Conservation (phyloP, 2,329 filamentous ascomycete species). For the Neoscytalidium dimidiatum region DNA sequence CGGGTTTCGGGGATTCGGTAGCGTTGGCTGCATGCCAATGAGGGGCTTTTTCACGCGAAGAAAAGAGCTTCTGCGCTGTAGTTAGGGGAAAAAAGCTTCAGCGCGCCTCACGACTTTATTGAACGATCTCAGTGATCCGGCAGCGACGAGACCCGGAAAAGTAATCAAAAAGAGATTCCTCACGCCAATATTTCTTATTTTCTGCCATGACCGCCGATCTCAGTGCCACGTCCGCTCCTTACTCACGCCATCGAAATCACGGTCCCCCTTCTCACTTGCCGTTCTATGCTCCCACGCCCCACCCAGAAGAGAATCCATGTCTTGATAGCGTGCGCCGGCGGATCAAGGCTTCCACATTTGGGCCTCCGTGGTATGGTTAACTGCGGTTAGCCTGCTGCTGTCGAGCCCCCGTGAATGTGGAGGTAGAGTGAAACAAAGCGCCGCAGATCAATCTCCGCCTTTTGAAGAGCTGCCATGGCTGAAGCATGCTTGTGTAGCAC, state of each 20-base stretch:
- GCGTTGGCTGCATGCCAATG: constrained; percentile 13
- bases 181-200: not conserved
- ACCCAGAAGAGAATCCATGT: too few species aligned
- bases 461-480: constrained; percentile 65
- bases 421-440: constrained; percentile 39
- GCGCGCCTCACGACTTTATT: constrained; percentile 14
- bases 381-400: not conserved
- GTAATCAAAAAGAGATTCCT: constrained; percentile 13
- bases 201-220: not conserved
- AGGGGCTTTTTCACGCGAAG: constrained; percentile 2
- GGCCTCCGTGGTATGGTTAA: constrained; percentile 25
- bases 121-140: constrained; percentile 18
- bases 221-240: not conserved
- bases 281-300: too few species aligned
- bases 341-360: constrained; percentile 46
- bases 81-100: constrained; percentile 12
- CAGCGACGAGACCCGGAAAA: constrained; percentile 12
- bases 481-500: constrained; percentile 62
- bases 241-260: not conserved
- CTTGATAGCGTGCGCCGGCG: constrained; percentile 31
- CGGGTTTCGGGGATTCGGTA: constrained; percentile 15
- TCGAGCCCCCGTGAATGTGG: constrained; percentile 41
- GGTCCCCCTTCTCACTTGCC: too few species aligned
- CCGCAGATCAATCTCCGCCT: constrained; percentile 36
- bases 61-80: constrained; percentile 13